Conservation (phyloP, 345 rosid species). For the Reutealis trisperma region DNA sequence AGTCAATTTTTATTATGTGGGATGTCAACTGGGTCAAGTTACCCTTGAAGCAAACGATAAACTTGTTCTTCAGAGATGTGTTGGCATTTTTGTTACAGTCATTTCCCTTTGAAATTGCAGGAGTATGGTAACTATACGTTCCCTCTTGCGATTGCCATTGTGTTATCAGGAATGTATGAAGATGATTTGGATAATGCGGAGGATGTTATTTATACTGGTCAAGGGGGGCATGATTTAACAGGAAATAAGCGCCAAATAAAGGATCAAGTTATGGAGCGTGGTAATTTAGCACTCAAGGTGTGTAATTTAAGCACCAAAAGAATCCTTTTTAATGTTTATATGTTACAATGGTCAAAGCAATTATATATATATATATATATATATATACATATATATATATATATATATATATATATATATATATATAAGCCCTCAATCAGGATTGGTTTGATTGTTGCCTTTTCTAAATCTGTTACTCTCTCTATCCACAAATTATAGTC, state of each 20-base stretch:
- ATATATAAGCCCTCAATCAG: background rate
- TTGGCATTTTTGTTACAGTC: background rate
- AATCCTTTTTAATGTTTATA: background rate
- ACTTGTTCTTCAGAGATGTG: background rate
- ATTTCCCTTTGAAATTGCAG: slow-evolving; percentile 35
- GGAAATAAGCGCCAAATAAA: slow-evolving; percentile 84
- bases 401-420: background rate
- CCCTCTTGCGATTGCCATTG: slow-evolving; percentile 75
- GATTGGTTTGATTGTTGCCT: background rate
- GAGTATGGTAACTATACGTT: slow-evolving; percentile 45
- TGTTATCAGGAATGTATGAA: slow-evolving; percentile 91
- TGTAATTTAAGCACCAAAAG: slow-evolving; percentile 18
- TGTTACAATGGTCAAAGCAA: background rate
- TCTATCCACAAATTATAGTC: too few relatives aligned
- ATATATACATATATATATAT: background rate
- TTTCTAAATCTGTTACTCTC: background rate
- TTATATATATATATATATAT: background rate
- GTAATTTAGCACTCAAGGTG: slow-evolving; percentile 93
- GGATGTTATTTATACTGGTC: slow-evolving; percentile 85
- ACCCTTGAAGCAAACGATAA: background rate
- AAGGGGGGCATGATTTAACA: slow-evolving; percentile 81
- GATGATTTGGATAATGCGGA: slow-evolving; percentile 97
- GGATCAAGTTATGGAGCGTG: slow-evolving; percentile 71
- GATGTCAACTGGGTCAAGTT: background rate
- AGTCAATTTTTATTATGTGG: background rate